These are phyloP conservation scores for Bipolaris zeicola DNA, from an alignment of 2,329 filamentous ascomycete species.

Conservation along the genomic window DNA sequence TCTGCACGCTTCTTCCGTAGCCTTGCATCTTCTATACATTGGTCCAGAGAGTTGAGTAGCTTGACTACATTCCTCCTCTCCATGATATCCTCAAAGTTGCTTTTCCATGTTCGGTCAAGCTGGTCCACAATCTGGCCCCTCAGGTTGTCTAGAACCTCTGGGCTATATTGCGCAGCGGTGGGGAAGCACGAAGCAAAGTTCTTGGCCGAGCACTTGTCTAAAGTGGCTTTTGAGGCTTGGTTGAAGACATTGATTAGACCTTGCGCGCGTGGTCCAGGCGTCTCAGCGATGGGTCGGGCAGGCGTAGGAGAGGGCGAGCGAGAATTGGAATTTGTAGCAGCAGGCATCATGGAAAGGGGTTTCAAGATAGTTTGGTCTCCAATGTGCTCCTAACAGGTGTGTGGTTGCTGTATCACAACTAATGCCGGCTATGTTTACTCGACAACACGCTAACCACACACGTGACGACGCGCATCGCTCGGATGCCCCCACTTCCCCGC, in stretches of 20 bases:
- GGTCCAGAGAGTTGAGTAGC: conserved; percentile 65
- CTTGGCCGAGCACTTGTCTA: conserved; percentile 65
- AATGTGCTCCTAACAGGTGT: not conserved
- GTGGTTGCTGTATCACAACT: not conserved
- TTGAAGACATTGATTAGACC: conserved; percentile 65
- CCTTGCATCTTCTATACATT: conserved; percentile 63
- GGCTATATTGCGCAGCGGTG: conserved; percentile 63
- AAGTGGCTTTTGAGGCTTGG: conserved; percentile 62
- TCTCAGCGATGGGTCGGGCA: conserved; percentile 58
- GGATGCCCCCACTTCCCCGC: conserved; percentile 10
- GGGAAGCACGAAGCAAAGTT: conserved; percentile 70
- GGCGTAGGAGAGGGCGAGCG: conserved; percentile 58
- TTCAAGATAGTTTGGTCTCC: not conserved
- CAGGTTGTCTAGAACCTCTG: conserved; percentile 61
- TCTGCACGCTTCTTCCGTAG: conserved; percentile 55
- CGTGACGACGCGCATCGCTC: conserved; percentile 18
- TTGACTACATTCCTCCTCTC: conserved; percentile 61
- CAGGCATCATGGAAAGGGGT: conserved; percentile 30
- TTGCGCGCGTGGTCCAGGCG: conserved; percentile 65
- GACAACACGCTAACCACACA: conserved; percentile 18
- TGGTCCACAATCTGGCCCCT: conserved; percentile 64
- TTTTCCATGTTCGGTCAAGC: conserved; percentile 61
- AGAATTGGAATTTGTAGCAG: conserved; percentile 35
- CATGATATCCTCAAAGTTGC: conserved; percentile 66
- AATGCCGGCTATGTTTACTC: conserved; percentile 21